Percentiles rank a stretch among this genome's conserved stretches.
phyloP scores from a whole-genome alignment of 257 asterid species.

The Vinca minor region DNA sequence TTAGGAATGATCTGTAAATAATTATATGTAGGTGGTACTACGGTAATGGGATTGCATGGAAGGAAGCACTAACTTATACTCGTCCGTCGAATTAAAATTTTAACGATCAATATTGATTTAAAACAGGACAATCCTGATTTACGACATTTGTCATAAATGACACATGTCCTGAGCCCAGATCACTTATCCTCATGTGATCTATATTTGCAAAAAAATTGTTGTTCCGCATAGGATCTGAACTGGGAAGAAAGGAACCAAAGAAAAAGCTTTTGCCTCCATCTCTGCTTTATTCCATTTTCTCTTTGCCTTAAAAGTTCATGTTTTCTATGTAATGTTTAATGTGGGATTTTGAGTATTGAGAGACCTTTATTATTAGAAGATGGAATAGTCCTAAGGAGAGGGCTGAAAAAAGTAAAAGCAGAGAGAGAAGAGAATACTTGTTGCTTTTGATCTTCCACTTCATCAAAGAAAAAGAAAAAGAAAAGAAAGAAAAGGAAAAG shows the following conservation, averaged over 20 bases:
- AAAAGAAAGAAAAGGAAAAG: constrained; percentile 5
- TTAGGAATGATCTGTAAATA: constrained; percentile 51
- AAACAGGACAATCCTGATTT: too few relatives aligned
- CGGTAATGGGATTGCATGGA: constrained; percentile 40
- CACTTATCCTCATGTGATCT: too few relatives aligned
- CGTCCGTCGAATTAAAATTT: too few relatives aligned
- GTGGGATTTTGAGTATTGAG: constrained; percentile 21
- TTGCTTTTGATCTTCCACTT: constrained; percentile 69
- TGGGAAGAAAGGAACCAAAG: constrained; percentile 1
- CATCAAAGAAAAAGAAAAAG: constrained; percentile 20
- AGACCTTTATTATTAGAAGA: constrained; percentile 65
- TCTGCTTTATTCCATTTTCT: constrained; percentile 39
- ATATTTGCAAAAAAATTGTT: too few relatives aligned
- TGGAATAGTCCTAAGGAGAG: constrained; percentile 76
- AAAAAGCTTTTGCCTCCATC: constrained; percentile 27
- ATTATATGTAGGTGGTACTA: constrained; percentile 39
- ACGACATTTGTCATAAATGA: too few relatives aligned
- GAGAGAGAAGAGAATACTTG: constrained; percentile 17
- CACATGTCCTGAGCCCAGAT: too few relatives aligned
- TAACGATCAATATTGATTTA: too few relatives aligned
- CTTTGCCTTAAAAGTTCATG: constrained; percentile 37
- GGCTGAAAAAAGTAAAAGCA: constrained; percentile 58
- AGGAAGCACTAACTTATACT: constrained; percentile 43
- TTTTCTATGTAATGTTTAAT: constrained; percentile 32
- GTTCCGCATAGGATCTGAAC: too few relatives aligned